Conservation (phyloP, 257 asterid genomes). For the Primulina huaijiensis region DNA sequence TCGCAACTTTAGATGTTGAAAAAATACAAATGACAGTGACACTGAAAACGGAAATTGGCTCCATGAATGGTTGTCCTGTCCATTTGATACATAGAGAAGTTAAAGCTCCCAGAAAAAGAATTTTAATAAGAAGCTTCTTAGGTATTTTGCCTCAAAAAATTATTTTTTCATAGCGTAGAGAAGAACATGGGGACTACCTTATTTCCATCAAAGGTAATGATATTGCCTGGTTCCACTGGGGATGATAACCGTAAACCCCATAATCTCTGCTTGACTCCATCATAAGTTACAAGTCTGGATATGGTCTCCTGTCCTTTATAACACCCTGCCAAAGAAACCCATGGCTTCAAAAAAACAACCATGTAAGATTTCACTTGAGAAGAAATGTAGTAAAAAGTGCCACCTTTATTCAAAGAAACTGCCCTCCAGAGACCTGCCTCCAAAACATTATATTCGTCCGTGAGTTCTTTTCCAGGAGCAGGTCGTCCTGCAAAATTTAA, state of each 20-base stretch:
- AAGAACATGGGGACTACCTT: slow-evolving; percentile 46
- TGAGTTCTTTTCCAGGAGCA: slow-evolving; percentile 87
- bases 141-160: background rate
- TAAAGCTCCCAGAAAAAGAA: background rate
- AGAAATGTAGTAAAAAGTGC: slow-evolving; percentile 1
- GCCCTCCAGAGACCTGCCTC: slow-evolving; percentile 96
- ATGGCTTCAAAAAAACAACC: slow-evolving; percentile 23
- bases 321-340: slow-evolving; percentile 59
- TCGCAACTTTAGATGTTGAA: slow-evolving; percentile 18
- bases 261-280: slow-evolving; percentile 84
- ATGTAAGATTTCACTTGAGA: background rate
- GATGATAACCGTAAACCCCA: slow-evolving; percentile 84
- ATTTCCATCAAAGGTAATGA: slow-evolving; percentile 64
- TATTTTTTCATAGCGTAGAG: slow-evolving; percentile 13
- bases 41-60: slow-evolving; percentile 5
- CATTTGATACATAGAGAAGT: background rate
- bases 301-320: slow-evolving; percentile 98
- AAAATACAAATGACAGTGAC: slow-evolving; percentile 10
- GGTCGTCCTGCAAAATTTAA: slow-evolving; percentile 72
- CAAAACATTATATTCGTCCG: slow-evolving; percentile 81
- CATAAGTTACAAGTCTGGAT: slow-evolving; percentile 86
- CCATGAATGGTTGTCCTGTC: background rate
- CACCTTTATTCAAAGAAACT: slow-evolving; percentile 88
- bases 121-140: slow-evolving; percentile 3
- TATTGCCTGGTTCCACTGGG: slow-evolving; percentile 69